Conservation (phyloP, 2,329 filamentous ascomycete genomes). For the Beauveria brongniartii region DNA sequence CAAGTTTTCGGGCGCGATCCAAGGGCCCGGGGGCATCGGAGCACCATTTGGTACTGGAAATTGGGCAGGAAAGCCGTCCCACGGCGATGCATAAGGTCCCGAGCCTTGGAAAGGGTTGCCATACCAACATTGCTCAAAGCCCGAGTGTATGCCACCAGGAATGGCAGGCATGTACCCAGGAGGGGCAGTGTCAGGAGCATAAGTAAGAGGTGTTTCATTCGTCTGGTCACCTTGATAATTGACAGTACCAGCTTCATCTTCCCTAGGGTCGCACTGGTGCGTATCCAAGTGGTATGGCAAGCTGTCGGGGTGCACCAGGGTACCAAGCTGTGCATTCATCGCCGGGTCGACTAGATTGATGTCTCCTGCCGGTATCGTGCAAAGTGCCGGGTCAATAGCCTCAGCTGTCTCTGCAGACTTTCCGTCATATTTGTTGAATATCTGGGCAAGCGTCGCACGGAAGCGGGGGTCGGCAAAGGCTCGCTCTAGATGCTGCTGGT, state of each 20-base stretch:
- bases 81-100: neutral
- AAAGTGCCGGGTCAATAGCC: neutral
- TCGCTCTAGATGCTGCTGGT: conserved; percentile 53
- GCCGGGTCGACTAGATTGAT: neutral
- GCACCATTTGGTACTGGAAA: neutral
- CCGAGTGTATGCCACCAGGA: neutral
- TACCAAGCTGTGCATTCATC: neutral
- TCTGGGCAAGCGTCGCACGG: conserved; percentile 77
- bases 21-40: neutral
- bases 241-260: neutral
- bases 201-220: neutral
- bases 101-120: neutral
- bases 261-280: neutral
- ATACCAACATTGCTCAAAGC: neutral
- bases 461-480: conserved; percentile 61
- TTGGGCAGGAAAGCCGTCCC: neutral
- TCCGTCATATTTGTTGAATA: conserved; percentile 80
- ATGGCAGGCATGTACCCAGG: neutral
- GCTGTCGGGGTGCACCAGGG: neutral
- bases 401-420: conserved; percentile 33
- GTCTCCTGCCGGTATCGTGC: neutral
- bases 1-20: neutral
- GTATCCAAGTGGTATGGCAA: neutral
- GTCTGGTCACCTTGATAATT: neutral
- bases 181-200: neutral